Base-by-base conservation (phyloP, 2,329 filamentous ascomycete species). In the Aspergillus costaricaensis region DNA sequence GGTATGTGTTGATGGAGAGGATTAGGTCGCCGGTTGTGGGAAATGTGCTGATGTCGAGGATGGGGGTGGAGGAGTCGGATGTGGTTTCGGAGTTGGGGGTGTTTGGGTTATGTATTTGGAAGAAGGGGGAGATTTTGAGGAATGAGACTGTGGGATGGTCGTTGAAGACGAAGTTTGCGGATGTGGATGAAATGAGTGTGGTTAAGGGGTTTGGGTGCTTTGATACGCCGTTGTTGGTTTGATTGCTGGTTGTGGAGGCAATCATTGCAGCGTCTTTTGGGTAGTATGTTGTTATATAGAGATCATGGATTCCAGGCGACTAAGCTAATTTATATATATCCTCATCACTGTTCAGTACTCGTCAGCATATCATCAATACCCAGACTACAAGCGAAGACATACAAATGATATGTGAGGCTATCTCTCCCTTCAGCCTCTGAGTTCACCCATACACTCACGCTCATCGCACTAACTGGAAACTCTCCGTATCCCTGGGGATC, bases 361-460 rank as follows among this genome's bases (percentile, higher is more conserved):
- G 15, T 27, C 15, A 49, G 21, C 23, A 49, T 1, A 12, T 43
- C 39, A 43, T 8, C n/a, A 8, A 19, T 17, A 19, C 39, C 5
- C 10, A 36, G 32, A 14, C 32, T 36, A 14, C 12, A 14, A 36
- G 32, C 12, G 12, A 14, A 12, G 32, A 74, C 76, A 77, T 66
- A 82, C 78, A 82, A 81, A 36, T 56, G 44, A 21, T 75, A 61
- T 12, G 66, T 61, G 57, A 86, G 81, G 58, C 65, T 68, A 5
- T 80, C 77, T 65, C 82, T 79, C 0, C 83, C 84, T 44, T 82
- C 76, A 1, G 85, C 85, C 61, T 79, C 78, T 48, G 78, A 79
- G 62, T 84, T 82, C 0, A 88, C 86, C 83, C 85, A 91, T 3
- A 90, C 82, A 51, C 83, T 82, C 1, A 88, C 81, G 67, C 85